Conservation (phyloP, 345 rosid species). For the Eucalyptus leucophloia region DNA sequence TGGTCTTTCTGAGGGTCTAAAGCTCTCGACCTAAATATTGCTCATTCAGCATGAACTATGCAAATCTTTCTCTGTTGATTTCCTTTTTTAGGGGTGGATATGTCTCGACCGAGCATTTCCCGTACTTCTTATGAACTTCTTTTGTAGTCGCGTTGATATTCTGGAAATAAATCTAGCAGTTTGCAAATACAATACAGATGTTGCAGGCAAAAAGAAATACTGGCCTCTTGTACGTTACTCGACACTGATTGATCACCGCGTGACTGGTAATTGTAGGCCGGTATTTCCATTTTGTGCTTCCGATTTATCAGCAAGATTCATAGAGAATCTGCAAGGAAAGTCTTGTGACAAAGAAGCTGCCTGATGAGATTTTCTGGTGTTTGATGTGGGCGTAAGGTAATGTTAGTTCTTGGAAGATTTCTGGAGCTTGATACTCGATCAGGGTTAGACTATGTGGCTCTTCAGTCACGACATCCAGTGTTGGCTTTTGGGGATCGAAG, state of each 20-base stretch:
- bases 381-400: not conserved
- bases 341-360: not conserved
- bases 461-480: accelerated
- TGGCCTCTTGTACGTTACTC: not conserved
- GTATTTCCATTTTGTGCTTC: accelerated
- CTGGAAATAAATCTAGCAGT: not conserved
- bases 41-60: accelerated
- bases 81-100: no score
- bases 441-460: not conserved
- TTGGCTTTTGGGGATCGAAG: no score
- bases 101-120: no score
- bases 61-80: no score
- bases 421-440: not conserved
- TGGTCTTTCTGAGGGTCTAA: no score
- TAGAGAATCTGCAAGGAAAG: no score
- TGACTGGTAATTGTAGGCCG: not conserved
- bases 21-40: no score
- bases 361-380: not conserved
- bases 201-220: accelerated
- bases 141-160: accelerated
- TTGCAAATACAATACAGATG: not conserved
- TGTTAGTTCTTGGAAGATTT: not conserved
- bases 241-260: accelerated
- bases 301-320: not conserved
- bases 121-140: no score